Evolutionary conservation across 345 rosid species (phyloP).

Genomic region (Lepidium aucheri): DNA sequence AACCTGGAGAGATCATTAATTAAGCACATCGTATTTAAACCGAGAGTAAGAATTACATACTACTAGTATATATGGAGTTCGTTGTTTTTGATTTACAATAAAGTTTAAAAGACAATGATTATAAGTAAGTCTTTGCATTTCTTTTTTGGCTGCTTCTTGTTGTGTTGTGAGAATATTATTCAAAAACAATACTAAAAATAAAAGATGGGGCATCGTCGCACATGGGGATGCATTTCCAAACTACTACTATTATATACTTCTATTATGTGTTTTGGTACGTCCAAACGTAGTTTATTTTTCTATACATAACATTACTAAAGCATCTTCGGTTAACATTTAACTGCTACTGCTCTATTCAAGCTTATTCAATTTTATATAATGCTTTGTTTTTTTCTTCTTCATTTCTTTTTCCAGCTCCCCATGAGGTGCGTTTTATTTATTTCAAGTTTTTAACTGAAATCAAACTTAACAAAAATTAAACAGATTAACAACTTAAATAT

Average conservation of each 20-base stretch:
- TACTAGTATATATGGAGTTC: background rate
- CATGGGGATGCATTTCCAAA: slow-evolving; percentile 28
- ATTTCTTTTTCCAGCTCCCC: background rate
- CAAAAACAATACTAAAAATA: background rate
- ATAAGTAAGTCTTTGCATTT: background rate
- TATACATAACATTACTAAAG: slow-evolving; percentile 1
- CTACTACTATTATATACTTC: slow-evolving; percentile 10
- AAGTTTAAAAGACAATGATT: background rate
- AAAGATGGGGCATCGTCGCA: slow-evolving; percentile 27
- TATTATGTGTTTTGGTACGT: slow-evolving; percentile 20
- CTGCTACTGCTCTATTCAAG: slow-evolving; percentile 6
- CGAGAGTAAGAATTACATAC: background rate
- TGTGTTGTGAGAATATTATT: slow-evolving; percentile 13
- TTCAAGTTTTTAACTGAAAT: background rate
- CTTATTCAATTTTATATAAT: background rate
- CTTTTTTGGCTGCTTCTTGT: slow-evolving; percentile 18
- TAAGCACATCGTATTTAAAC: background rate
- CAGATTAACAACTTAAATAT: too few relatives aligned
- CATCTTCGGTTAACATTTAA: slow-evolving; percentile 25
- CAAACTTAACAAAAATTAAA: too few relatives aligned
- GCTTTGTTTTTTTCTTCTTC: background rate
- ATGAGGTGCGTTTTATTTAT: slow-evolving; percentile 13
- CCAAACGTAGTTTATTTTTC: background rate
- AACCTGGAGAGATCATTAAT: background rate
- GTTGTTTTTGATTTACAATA: background rate